phyloP scores from a whole-genome alignment of 441 rosid species.

The Jatropha multifida region DNA sequence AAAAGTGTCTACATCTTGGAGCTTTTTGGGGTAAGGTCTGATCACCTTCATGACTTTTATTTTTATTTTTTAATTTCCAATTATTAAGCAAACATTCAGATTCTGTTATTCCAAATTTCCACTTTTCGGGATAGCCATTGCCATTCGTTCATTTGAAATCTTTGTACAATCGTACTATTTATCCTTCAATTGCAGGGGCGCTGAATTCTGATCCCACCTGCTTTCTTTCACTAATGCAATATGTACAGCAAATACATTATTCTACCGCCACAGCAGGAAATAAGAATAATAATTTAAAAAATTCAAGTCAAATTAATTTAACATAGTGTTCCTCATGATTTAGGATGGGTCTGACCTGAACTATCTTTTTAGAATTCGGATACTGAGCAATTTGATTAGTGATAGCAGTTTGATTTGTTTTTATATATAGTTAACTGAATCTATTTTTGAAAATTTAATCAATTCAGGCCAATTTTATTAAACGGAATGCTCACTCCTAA shows the following conservation, averaged over 20 bases:
- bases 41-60: background rate
- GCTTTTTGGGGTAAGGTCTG: too few relatives aligned
- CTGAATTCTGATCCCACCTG: constrained; percentile 3
- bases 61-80: background rate
- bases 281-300: too few relatives aligned
- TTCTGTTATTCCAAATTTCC: constrained; percentile 21
- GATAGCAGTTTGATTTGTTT: too few relatives aligned
- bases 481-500: too few relatives aligned
- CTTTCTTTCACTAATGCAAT: background rate
- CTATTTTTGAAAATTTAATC: too few relatives aligned
- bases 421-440: too few relatives aligned
- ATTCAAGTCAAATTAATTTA: too few relatives aligned
- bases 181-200: background rate
- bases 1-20: background rate
- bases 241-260: background rate
- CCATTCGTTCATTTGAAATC: constrained; percentile 20
- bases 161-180: constrained; percentile 7
- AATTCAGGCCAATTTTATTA: too few relatives aligned
- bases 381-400: too few relatives aligned
- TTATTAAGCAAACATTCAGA: constrained; percentile 15
- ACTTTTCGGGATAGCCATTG: constrained; percentile 20
- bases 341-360: too few relatives aligned
- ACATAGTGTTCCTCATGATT: too few relatives aligned
- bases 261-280: background rate
- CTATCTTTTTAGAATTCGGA: too few relatives aligned